Evolutionary conservation across 306 rosid genomes (phyloP).

Genomic region (Lagenaria siceraria): DNA sequence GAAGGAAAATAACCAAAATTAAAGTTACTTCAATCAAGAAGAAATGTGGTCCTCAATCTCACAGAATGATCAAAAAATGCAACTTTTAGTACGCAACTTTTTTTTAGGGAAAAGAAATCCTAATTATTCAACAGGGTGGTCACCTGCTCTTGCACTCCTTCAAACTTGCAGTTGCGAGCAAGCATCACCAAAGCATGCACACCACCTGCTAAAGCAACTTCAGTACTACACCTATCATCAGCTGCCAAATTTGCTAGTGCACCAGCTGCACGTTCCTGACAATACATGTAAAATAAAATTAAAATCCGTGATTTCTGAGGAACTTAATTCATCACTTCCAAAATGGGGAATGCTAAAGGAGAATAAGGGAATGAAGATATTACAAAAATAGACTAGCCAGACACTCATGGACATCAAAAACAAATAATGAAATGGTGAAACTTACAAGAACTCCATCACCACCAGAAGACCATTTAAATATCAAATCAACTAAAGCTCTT

Average conservation of each 20-base stretch:
- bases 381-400: background rate
- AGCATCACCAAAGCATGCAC: constrained; percentile 99
- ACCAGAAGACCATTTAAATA: constrained; percentile 92
- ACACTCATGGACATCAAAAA: background rate
- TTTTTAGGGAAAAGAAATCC: background rate
- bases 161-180: constrained; percentile 91
- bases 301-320: background rate
- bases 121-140: background rate
- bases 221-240: constrained; percentile 97
- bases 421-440: constrained; percentile 8
- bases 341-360: background rate
- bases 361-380: background rate
- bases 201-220: constrained; percentile 95
- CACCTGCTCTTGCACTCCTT: constrained; percentile 99
- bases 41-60: background rate
- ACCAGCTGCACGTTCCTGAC: constrained; percentile 99
- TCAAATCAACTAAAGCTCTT: constrained; percentile 90
- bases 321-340: background rate
- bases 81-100: background rate
- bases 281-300: constrained; percentile 5
- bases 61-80: background rate
- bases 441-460: constrained; percentile 97
- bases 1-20: background rate
- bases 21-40: background rate
- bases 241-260: constrained; percentile 99